These are phyloP conservation scores for Agarophyton chilense DNA, from an alignment of 23 red algal species.

Conservation along the genomic window DNA sequence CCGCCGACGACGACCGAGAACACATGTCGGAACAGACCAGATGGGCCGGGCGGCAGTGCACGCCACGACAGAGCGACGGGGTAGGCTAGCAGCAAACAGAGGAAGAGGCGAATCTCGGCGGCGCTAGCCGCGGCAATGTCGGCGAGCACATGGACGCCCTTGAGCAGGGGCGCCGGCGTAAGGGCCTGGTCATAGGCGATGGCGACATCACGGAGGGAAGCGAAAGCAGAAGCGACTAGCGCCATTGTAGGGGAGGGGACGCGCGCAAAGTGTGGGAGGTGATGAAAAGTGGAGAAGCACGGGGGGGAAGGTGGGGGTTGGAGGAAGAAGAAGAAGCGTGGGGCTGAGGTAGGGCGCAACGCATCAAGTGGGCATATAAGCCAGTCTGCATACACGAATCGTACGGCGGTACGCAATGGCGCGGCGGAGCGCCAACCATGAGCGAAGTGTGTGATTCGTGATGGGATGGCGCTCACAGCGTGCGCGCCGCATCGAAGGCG, in stretches of 20 bases:
- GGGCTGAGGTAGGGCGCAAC: not conserved
- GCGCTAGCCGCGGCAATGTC: slow-evolving; percentile 56
- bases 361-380: too few relatives aligned
- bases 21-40: slow-evolving; percentile 61
- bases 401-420: too few relatives aligned
- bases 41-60: slow-evolving; percentile 41
- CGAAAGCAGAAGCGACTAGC: not conserved
- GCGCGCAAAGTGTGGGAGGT: not conserved
- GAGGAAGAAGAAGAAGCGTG: not conserved
- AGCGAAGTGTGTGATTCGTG: not conserved
- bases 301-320: not conserved
- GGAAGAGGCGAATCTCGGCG: slow-evolving; percentile 75
- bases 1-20: slow-evolving; percentile 79
- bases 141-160: slow-evolving; percentile 39
- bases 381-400: too few relatives aligned
- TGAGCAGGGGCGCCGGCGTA: slow-evolving; percentile 61
- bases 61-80: slow-evolving; percentile 79
- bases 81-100: slow-evolving; percentile 65
- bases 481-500: not conserved
- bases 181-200: slow-evolving; percentile 60
- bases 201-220: slow-evolving; percentile 16
- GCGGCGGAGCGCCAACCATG: not conserved
- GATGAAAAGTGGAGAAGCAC: not conserved
- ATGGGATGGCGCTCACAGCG: not conserved
- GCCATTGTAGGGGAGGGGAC: not conserved